phyloP scores from a whole-genome alignment of 257 asterid genomes.

The Avicennia marina region DNA sequence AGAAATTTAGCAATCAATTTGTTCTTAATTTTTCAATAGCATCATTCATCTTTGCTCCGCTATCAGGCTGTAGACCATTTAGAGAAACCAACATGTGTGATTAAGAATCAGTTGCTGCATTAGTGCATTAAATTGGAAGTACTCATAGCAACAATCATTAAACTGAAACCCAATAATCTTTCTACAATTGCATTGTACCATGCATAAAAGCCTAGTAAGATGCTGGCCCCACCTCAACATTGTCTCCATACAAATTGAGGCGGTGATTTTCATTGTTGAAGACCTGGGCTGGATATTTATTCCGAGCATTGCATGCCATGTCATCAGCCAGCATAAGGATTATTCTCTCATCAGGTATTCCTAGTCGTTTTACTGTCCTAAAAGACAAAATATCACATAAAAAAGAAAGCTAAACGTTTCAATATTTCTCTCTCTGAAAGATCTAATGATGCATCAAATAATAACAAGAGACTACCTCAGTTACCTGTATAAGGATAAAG shows the following conservation, averaged over 20 bases:
- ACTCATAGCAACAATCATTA: too few species aligned
- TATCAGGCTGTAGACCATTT: background rate
- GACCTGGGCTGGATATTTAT: conserved; percentile 97
- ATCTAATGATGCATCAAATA: background rate
- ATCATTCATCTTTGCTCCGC: background rate
- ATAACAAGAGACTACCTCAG: background rate
- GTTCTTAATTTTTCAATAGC: background rate
- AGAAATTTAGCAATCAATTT: too few species aligned
- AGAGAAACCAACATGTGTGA: background rate
- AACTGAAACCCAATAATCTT: background rate
- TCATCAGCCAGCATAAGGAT: conserved; percentile 98
- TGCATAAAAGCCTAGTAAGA: background rate
- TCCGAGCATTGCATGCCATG: conserved; percentile 98
- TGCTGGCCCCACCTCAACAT: conserved; percentile 69
- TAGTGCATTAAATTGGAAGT: background rate
- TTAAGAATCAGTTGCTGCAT: background rate
- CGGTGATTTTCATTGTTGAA: conserved; percentile 93
- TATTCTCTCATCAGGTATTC: conserved; percentile 98
- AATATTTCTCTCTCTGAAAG: background rate
- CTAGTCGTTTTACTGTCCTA: conserved; percentile 95
- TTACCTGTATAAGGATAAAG: conserved; percentile 91
- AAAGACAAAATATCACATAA: conserved; percentile 12
- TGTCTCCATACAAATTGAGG: conserved; percentile 91
- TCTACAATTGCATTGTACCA: background rate
- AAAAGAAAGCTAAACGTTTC: background rate